Conservation (phyloP, 1,284 basidiomycete species). For the Blastosporella zonata region DNA sequence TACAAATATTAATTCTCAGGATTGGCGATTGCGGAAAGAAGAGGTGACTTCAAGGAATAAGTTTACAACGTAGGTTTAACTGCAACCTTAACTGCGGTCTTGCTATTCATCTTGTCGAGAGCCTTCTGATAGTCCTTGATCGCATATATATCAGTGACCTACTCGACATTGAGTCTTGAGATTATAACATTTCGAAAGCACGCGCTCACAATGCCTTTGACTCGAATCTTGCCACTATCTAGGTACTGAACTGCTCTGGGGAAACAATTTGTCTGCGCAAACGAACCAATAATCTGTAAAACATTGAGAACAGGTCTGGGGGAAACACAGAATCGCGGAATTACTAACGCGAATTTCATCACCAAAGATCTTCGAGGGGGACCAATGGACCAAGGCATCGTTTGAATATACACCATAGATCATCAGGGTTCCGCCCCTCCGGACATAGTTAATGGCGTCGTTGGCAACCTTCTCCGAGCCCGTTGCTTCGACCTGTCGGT, state of each 20-base stretch:
- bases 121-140: conserved; percentile 79
- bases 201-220: conserved; percentile 72
- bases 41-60: too few species aligned
- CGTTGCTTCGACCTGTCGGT: conserved; percentile 75
- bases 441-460: conserved; percentile 80
- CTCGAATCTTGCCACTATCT: conserved; percentile 78
- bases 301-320: conserved; percentile 4
- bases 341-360: conserved; percentile 72
- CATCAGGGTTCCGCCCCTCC: conserved; percentile 74
- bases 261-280: conserved; percentile 85
- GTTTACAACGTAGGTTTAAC: conserved; percentile 38
- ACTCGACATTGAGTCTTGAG: not conserved
- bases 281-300: conserved; percentile 79
- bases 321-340: too few species aligned
- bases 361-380: conserved; percentile 78
- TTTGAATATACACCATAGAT: conserved; percentile 76
- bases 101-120: conserved; percentile 80
- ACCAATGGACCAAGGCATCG: conserved; percentile 76
- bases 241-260: conserved; percentile 86
- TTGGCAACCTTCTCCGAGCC: conserved; percentile 80
- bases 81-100: conserved; percentile 65
- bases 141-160: conserved; percentile 73
- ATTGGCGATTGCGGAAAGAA: too few species aligned
- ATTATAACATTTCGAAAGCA: not conserved
- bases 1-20: too few species aligned